Evolutionary conservation across 176 grass and related monocot genomes (phyloP), one percentile per base, ranked within the genome.

Genomic region (Carex kokanica): DNA sequence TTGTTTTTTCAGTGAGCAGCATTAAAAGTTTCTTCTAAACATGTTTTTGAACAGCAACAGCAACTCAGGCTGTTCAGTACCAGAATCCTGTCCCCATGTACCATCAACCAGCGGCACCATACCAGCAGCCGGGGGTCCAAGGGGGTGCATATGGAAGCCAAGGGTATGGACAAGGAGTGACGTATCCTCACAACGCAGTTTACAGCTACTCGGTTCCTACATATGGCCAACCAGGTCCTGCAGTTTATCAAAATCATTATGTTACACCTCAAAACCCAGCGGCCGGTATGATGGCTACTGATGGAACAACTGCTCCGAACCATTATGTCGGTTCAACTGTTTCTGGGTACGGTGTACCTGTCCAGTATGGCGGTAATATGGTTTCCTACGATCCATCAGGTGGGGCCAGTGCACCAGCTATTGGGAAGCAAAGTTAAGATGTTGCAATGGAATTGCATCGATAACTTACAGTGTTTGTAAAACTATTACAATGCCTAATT

Each of bases 201-300:
- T 82, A 82, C 80, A 82, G 87, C 21, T 94, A 94, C 83, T 82
- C 82, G 54, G 78, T 81, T 85, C 72, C 89, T 41, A 55, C 81
- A 4, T 90, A 93, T 15, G 75, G 84, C 15, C 91, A 93, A 60
- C 52, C 65, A 21, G 57, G 67, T 21, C 31, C 72, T 4, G 64
- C 81, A 15, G 58, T 59, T 53, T 94, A 89, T 83, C 85, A 84
- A 61, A 73, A 57, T 77, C 21, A 60, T 25, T 94, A 94, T 31
- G 64, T 63, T 12, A 65, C 71, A 9, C 64, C 89, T 32, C 89
- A 88, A 15, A 81, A 88, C 11, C 88, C 83, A 49, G 27, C 56
- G 24, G 54, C 43, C 6, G 84, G 73, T 32, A 27, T 56, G 32
- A 54, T 78, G 51, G 72, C 15, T 45, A 51, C 47, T 49, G 53